Percentiles rank a stretch among this genome's conserved stretches.
These are phyloP conservation scores for Trichocomaceae sp. DNA, from an alignment of 2,329 filamentous ascomycete species.

Conservation along the genomic window DNA sequence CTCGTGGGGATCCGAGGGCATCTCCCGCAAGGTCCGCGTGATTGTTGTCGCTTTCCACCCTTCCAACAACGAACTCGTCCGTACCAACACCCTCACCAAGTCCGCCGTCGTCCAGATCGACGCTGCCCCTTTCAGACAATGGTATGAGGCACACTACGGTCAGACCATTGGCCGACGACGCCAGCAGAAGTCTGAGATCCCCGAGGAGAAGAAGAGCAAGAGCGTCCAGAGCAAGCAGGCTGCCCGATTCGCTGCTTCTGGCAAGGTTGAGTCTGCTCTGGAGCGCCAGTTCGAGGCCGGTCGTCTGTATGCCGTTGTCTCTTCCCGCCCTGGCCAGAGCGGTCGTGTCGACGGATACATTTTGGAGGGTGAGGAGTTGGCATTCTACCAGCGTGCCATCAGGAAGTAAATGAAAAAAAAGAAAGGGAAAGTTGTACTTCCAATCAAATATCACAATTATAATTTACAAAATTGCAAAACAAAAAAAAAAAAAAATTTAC, in stretches of 20 bases:
- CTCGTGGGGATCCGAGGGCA: constrained; percentile 96
- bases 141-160: constrained; percentile 99
- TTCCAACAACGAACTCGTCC: constrained; percentile 99
- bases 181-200: constrained; percentile 65
- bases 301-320: constrained; percentile 89
- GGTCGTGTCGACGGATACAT: constrained; percentile 96
- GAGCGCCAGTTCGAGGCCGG: constrained; percentile 99
- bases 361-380: constrained; percentile 97
- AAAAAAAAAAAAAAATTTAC: background rate
- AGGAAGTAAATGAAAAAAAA: constrained; percentile 68
- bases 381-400: constrained; percentile 99
- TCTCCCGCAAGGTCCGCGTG: constrained; percentile 98
- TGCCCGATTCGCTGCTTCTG: constrained; percentile 68
- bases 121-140: constrained; percentile 97
- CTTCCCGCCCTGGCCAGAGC: constrained; percentile 92
- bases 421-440: background rate
- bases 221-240: constrained; percentile 94
- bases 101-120: constrained; percentile 98
- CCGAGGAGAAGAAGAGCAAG: constrained; percentile 85
- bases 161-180: constrained; percentile 79
- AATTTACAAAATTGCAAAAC: background rate
- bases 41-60: constrained; percentile 98
- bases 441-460: constrained; percentile 1
- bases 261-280: constrained; percentile 87
- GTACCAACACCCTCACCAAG: constrained; percentile 99